phyloP scores from a whole-genome alignment of 495 filamentous ascomycete genomes.

The Xylaria sp. region DNA sequence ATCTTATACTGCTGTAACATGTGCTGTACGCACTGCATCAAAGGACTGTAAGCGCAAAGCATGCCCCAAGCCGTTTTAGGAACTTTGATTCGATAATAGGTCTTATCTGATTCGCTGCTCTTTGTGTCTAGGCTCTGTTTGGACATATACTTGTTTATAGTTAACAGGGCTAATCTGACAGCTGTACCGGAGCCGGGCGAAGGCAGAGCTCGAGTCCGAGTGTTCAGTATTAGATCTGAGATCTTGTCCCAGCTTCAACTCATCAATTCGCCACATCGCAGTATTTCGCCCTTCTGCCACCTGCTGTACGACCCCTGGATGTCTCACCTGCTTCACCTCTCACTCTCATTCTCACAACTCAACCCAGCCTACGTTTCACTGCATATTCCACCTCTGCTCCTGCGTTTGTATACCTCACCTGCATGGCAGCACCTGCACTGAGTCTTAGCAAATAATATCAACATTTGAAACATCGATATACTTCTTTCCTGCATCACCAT shows the following conservation, averaged over 20 bases:
- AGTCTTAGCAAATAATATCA: neutral
- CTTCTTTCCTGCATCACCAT: neutral
- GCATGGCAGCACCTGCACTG: no score
- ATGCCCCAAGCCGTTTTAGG: conserved; percentile 3
- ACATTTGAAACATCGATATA: neutral
- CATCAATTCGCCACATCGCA: conserved; percentile 20
- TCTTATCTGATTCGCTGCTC: conserved; percentile 19
- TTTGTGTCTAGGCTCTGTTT: neutral
- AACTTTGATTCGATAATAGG: conserved; percentile 17
- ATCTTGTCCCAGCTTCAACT: neutral
- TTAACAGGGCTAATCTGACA: neutral
- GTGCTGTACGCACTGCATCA: neutral
- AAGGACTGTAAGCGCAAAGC: conserved; percentile 7
- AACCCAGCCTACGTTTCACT: conserved; percentile 1
- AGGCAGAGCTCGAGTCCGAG: neutral
- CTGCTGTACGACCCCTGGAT: neutral
- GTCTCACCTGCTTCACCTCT: conserved; percentile 14
- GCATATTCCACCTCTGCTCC: neutral
- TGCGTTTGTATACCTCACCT: neutral
- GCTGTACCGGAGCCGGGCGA: conserved; percentile 19
- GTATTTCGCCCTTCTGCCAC: neutral
- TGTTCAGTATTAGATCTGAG: neutral
- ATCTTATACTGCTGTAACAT: no score
- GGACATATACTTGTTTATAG: no score
- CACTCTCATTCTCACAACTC: neutral